Conservation (phyloP, 2,329 filamentous ascomycete genomes). For the Thermothelomyces thermophilus region DNA sequence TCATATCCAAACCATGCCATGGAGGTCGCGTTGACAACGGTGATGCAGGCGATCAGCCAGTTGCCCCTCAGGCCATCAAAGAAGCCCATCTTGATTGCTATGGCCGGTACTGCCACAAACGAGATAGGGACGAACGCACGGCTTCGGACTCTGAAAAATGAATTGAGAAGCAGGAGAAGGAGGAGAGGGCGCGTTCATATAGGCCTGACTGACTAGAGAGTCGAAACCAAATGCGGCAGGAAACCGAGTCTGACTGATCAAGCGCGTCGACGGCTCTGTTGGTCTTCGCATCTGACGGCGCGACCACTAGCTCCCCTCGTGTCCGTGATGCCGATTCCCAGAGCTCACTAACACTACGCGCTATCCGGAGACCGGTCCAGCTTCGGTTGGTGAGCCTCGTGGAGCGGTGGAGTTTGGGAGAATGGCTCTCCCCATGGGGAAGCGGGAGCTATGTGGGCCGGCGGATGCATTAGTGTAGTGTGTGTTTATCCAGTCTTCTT, state of each 20-base stretch:
- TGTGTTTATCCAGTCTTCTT: too few species aligned
- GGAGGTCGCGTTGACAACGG: constrained; percentile 8
- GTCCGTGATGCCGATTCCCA: neutral
- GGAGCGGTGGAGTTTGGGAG: neutral
- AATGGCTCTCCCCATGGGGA: constrained; percentile 3
- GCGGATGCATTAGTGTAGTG: too few species aligned
- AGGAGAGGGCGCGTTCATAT: constrained; percentile 3
- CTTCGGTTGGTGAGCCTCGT: constrained; percentile 1
- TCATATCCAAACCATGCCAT: constrained; percentile 11
- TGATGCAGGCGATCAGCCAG: constrained; percentile 11
- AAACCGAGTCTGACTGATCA: neutral
- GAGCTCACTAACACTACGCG: neutral
- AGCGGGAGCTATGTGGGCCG: constrained; percentile 2
- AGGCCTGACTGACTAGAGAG: neutral
- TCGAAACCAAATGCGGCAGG: neutral
- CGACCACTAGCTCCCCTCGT: neutral
- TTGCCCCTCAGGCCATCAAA: constrained; percentile 7
- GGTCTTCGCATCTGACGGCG: constrained; percentile 5
- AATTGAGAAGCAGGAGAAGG: neutral
- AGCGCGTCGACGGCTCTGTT: neutral
- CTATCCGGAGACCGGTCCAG: neutral
- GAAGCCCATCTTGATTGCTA: neutral
- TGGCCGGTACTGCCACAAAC: neutral
- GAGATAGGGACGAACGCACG: neutral
- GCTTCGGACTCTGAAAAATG: neutral